These are phyloP conservation scores for Datura wrightii DNA, from an alignment of 257 asterid species.

Conservation along the genomic window DNA sequence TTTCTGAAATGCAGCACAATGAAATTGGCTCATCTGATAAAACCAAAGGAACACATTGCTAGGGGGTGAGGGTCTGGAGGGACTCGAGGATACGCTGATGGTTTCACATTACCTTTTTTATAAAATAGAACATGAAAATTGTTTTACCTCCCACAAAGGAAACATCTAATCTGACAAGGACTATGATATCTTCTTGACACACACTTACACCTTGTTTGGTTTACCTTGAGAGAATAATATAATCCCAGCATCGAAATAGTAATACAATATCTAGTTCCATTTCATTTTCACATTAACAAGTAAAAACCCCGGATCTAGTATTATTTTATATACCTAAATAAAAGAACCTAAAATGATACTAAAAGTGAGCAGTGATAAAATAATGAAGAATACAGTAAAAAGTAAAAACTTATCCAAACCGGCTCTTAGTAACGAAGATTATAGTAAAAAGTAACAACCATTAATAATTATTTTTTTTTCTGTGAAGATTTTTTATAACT, in stretches of 20 bases:
- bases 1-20: conserved; percentile 12
- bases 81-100: background rate
- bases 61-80: background rate
- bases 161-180: background rate
- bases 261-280: background rate
- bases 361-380: background rate
- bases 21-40: conserved; percentile 6
- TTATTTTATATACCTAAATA: background rate
- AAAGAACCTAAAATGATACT: background rate
- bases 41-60: background rate
- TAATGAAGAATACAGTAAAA: background rate
- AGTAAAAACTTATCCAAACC: too few relatives aligned
- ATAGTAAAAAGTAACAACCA: too few relatives aligned
- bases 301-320: background rate
- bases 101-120: background rate
- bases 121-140: background rate
- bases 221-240: background rate
- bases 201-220: background rate
- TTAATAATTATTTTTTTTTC: background rate
- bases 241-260: background rate
- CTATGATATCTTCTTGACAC: conserved; percentile 5
- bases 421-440: too few relatives aligned
- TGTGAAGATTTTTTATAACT: too few relatives aligned
- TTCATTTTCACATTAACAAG: background rate
- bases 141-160: background rate